Base-by-base conservation (phyloP, 2,329 filamentous ascomycete species). In the Diaporthe helianthi region DNA sequence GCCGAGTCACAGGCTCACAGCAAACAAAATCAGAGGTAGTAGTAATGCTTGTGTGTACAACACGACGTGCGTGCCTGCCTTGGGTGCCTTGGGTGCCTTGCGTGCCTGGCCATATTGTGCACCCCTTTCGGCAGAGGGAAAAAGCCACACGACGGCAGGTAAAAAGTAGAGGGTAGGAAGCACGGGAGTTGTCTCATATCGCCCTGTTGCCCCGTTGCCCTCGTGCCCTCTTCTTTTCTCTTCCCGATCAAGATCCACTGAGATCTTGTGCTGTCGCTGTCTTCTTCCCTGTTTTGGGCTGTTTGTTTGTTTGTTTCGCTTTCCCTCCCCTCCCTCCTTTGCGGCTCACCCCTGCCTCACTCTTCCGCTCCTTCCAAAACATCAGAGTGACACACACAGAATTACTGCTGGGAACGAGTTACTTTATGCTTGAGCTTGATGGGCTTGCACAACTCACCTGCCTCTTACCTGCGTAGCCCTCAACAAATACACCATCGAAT, bases 361-460 rank as follows among this genome's bases (percentile, higher is more conserved):
- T 29, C 33, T n/a, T 8, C 44, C 44, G 33, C 41, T 49, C 41
- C 58, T 63, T 36, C 44, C 44, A 47, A 47, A 47, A 63, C 29
- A 33, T 8, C 8, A 3, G 9, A 33, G 41, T 47, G 36, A 13
- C 26, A 36, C 29, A 49, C 29, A 36, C 44, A n/a, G n/a, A n/a
- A n/a, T 49, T n/a, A 22, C 58, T 61, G 44, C 13, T 61, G 58
- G 44, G 29, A 36, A 24, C 58, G 44, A 49, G 8, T 49, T 29
- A 63, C 41, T 29, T 61, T 24, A 31, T 12, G 41, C 41, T 44
- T 61, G 58, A 8, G 58, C 44, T 63, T 49, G 58, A 36, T 49
- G 58, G 58, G 58, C 58, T 49, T 63, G 58, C 49, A 44, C n/a
- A 47, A 61, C 58, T 26, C 58, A 61, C 29, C 58, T 61, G 41